phyloP scores from a whole-genome alignment of 805 yeast genomes.

The Priceomyces haplophilus region DNA sequence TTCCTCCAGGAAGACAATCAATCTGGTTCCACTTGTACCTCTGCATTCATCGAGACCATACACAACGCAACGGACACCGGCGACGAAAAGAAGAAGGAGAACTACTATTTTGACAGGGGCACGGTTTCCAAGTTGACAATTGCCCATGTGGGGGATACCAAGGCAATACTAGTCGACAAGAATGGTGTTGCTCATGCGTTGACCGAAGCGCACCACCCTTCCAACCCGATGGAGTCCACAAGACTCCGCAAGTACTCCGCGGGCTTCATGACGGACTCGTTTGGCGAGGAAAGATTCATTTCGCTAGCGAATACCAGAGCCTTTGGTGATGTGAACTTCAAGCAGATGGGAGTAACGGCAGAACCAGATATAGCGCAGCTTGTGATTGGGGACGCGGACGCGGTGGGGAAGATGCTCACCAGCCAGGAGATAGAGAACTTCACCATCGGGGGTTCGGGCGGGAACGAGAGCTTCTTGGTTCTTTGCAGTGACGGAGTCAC shows the following conservation, averaged over 20 bases:
- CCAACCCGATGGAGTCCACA: constrained; percentile 71
- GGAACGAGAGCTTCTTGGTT: constrained; percentile 83
- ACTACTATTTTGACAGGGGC: constrained; percentile 60
- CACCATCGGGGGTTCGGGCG: constrained; percentile 56
- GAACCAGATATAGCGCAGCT: constrained; percentile 84
- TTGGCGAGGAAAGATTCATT: constrained; percentile 85
- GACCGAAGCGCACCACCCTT: constrained; percentile 83
- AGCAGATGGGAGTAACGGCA: constrained; percentile 80
- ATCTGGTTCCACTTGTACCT: constrained; percentile 74
- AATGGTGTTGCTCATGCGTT: constrained; percentile 76
- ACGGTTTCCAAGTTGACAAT: constrained; percentile 67
- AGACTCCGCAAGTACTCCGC: constrained; percentile 62
- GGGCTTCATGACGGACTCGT: constrained; percentile 77
- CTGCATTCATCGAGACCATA: constrained; percentile 54
- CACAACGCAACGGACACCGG: constrained; percentile 25
- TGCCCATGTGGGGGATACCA: constrained; percentile 92
- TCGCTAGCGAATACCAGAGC: constrained; percentile 88
- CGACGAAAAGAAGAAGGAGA: too few relatives aligned
- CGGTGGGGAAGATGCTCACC: constrained; percentile 36
- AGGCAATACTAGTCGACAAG: constrained; percentile 79
- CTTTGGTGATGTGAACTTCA: constrained; percentile 84
- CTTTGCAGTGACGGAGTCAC: constrained; percentile 87
- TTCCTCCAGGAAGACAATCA: constrained; percentile 36
- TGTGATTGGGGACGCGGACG: constrained; percentile 55
- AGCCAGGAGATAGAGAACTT: constrained; percentile 31